Evolutionary conservation across 2,329 filamentous ascomycete species (phyloP).

Genomic region (Fusarium nematophilum): DNA sequence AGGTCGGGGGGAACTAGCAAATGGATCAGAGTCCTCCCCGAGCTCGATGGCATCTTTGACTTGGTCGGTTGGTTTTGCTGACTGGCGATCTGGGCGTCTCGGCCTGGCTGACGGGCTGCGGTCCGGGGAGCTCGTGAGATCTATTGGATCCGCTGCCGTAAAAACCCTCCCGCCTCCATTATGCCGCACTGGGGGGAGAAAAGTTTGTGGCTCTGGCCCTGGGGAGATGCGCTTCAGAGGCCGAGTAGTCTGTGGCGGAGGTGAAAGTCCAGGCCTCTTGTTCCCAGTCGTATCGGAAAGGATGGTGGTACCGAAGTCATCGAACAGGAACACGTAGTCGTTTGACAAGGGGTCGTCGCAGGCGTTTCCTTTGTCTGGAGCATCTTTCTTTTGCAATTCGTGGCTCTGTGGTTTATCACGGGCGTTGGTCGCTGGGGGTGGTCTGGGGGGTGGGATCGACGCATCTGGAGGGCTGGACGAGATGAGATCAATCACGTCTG

Average conservation of each 20-base stretch:
- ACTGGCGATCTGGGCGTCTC: neutral
- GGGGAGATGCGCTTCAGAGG: constrained; percentile 32
- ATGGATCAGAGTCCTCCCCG: constrained; percentile 46
- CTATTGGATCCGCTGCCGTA: constrained; percentile 45
- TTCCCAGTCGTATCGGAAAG: constrained; percentile 35
- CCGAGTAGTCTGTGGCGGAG: constrained; percentile 9
- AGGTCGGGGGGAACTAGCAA: constrained; percentile 47
- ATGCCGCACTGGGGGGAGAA: constrained; percentile 16
- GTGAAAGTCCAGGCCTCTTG: constrained; percentile 47
- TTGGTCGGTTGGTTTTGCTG: neutral
- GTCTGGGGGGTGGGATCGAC: constrained; percentile 4
- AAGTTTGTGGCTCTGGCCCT: constrained; percentile 2
- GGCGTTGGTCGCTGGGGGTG: neutral
- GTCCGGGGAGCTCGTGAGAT: constrained; percentile 52
- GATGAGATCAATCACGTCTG: constrained; percentile 51
- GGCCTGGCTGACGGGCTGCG: neutral
- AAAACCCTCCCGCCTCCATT: constrained; percentile 7
- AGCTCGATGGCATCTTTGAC: neutral
- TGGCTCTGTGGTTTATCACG: neutral
- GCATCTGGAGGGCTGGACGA: constrained; percentile 49
- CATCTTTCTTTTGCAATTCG: neutral
- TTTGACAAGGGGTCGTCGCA: constrained; percentile 1
- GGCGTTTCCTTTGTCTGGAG: neutral
- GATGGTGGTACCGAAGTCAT: constrained; percentile 56
- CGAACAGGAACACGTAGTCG: constrained; percentile 37